Conservation (phyloP, 352 stramenopile species). For the Salisapilia sapeloensis region DNA sequence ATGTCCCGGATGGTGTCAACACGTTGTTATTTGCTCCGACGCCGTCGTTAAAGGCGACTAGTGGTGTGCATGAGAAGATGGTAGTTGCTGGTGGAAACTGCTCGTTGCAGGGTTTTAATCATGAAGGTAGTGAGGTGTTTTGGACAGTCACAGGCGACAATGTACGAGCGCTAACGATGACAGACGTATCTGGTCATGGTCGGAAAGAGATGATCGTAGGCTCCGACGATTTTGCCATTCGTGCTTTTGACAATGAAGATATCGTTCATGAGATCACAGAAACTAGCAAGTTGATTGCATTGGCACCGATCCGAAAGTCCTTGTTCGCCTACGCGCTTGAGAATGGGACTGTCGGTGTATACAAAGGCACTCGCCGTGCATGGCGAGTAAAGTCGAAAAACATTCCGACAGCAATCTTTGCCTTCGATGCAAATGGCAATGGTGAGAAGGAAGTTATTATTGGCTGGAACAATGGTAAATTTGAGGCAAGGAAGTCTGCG, state of each 20-base stretch:
- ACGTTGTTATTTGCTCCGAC: slow-evolving; percentile 60
- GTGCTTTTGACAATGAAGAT: slow-evolving; percentile 80
- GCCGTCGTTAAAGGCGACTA: slow-evolving; percentile 13
- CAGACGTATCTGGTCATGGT: slow-evolving; percentile 49
- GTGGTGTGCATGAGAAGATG: slow-evolving; percentile 27
- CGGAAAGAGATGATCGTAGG: slow-evolving; percentile 74
- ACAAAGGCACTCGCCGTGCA: slow-evolving; percentile 67
- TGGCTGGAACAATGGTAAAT: slow-evolving; percentile 83
- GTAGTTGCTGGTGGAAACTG: slow-evolving; percentile 87
- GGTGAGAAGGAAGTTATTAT: slow-evolving; percentile 80
- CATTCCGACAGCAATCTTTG: slow-evolving; percentile 49
- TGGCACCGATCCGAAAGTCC: slow-evolving; percentile 53
- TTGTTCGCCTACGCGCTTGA: slow-evolving; percentile 78
- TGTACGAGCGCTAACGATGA: slow-evolving; percentile 63
- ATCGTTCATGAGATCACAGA: slow-evolving; percentile 81
- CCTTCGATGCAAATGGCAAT: slow-evolving; percentile 84
- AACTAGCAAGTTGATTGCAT: slow-evolving; percentile 50
- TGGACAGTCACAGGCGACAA: slow-evolving; percentile 88
- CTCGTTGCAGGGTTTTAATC: slow-evolving; percentile 78
- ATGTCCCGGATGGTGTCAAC: slow-evolving; percentile 73
- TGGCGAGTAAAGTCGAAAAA: slow-evolving; percentile 90
- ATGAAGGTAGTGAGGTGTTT: slow-evolving; percentile 68
- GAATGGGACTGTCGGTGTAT: slow-evolving; percentile 89
- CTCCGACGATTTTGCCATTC: slow-evolving; percentile 85
- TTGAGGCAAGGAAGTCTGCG: slow-evolving; percentile 48